phyloP scores from a whole-genome alignment of 805 yeast species.

The Kodamaea nitidulidarum region DNA sequence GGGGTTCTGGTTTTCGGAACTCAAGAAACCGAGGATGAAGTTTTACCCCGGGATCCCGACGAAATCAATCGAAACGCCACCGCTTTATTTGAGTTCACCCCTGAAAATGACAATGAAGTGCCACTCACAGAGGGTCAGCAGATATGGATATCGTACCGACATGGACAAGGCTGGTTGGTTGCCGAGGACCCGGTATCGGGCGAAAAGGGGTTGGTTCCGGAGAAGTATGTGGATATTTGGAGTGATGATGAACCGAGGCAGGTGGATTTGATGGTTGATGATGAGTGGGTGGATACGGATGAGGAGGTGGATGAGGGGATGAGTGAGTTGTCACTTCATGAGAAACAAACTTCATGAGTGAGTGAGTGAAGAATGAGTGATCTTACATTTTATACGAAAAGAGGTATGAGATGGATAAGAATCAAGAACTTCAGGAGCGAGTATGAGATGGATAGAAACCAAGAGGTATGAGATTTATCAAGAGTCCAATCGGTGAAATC shows the following conservation, averaged over 20 bases:
- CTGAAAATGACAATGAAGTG: conserved; percentile 93
- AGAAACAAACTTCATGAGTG: neutral
- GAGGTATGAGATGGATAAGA: too few species aligned
- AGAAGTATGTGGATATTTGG: conserved; percentile 74
- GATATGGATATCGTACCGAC: conserved; percentile 81
- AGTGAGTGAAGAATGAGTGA: too few species aligned
- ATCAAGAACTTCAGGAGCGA: too few species aligned
- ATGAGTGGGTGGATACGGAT: conserved; percentile 28
- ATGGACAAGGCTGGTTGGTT: conserved; percentile 98
- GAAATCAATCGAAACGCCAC: conserved; percentile 59
- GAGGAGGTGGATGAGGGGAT: conserved; percentile 18
- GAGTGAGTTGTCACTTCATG: neutral
- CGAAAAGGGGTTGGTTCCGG: conserved; percentile 90
- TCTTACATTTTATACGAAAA: too few species aligned
- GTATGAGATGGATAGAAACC: too few species aligned
- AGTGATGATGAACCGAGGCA: conserved; percentile 20
- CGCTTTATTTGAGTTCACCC: conserved; percentile 83
- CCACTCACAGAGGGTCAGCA: conserved; percentile 73
- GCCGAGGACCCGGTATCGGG: conserved; percentile 76
- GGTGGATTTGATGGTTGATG: conserved; percentile 7
- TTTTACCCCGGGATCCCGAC: conserved; percentile 15
- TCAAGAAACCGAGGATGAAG: conserved; percentile 9
- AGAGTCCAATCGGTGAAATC: too few species aligned
- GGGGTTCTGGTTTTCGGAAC: conserved; percentile 10
- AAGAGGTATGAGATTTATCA: too few species aligned